A percentile compares a stretch with the other conserved stretches of the same genome.
Evolutionary conservation across 2,329 filamentous ascomycete genomes (phyloP).

Genomic region (Raffaelea albimanens): DNA sequence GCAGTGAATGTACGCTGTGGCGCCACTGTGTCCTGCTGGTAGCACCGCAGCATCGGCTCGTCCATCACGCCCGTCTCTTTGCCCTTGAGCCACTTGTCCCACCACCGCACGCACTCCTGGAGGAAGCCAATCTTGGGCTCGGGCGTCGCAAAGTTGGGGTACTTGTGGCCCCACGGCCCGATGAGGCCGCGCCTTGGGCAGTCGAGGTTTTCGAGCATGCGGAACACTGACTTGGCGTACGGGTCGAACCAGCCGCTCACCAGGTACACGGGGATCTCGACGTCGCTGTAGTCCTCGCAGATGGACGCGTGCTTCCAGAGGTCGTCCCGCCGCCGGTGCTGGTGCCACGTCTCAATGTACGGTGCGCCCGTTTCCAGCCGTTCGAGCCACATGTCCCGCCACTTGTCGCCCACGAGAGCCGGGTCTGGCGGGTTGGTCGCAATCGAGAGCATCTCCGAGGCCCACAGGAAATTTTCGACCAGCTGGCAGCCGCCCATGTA

Average conservation of each 20-base stretch:
- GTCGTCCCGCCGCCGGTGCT: neutral
- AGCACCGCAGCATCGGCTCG: neutral
- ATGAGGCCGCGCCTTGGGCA: neutral
- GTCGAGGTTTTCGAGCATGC: neutral
- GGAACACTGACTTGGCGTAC: neutral
- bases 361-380: neutral
- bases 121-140: neutral
- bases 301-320: neutral
- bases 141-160: neutral
- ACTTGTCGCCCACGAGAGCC: neutral
- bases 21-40: neutral
- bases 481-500: neutral
- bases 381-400: neutral
- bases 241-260: neutral
- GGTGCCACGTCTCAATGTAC: neutral
- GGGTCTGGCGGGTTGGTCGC: neutral
- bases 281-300: neutral
- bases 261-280: neutral
- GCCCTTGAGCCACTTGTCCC: neutral
- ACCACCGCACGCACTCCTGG: neutral
- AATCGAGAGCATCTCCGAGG: neutral
- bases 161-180: neutral
- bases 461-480: neutral
- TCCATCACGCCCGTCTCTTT: neutral
- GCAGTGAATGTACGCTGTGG: neutral